phyloP scores from a whole-genome alignment of 139 green algal genomes.

The Auxenochlorella protothecoides region DNA sequence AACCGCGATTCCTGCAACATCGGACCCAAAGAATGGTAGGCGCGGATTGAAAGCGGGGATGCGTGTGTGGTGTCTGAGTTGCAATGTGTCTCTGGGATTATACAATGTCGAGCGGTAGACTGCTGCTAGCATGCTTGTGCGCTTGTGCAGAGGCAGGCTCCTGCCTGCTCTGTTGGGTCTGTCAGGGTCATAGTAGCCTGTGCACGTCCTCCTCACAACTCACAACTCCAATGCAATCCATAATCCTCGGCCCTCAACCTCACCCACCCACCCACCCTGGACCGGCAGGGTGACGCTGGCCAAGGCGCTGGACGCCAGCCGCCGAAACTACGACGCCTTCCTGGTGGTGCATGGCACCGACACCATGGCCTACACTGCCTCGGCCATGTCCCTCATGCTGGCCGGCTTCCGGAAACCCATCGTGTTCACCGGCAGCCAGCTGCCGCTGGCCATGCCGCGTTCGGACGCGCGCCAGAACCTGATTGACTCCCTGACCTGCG shows the following conservation, averaged over 20 bases:
- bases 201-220: background rate
- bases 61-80: no score
- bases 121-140: no score
- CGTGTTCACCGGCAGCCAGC: conserved; percentile 51
- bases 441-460: conserved; percentile 70
- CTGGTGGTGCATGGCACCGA: conserved; percentile 67
- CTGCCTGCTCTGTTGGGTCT: background rate
- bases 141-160: background rate
- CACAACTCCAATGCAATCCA: background rate
- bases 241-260: no score
- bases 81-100: no score
- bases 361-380: conserved; percentile 81
- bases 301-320: conserved; percentile 42
- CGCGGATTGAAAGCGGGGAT: background rate
- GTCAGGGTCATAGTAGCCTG: background rate
- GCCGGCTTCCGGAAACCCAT: conserved; percentile 35
- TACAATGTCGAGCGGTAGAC: no score
- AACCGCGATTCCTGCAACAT: conserved; percentile 45
- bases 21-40: conserved; percentile 55
- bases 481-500: conserved; percentile 61
- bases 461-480: conserved; percentile 84
- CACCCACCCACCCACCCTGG: no score
- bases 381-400: conserved; percentile 80
- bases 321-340: conserved; percentile 60
- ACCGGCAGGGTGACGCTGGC: conserved; percentile 31